phyloP scores from a whole-genome alignment of 768 basidiomycete species.

The Holtermanniella nyarrowii region DNA sequence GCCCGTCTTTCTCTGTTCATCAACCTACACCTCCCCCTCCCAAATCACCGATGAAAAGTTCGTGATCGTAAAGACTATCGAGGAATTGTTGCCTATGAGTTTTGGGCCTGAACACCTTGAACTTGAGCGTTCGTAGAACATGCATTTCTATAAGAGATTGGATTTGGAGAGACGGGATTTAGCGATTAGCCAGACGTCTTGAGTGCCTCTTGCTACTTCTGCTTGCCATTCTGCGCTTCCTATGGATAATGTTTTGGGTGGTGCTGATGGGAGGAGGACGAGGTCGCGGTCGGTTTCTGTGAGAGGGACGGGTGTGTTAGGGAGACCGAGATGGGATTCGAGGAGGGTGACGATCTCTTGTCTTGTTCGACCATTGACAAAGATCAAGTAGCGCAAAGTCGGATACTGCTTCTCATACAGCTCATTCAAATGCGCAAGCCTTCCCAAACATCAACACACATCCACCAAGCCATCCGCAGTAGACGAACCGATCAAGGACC shows the following conservation, averaged over 20 bases:
- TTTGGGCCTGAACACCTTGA: constrained; percentile 81
- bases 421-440: constrained; percentile 60
- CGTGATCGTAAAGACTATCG: constrained; percentile 54
- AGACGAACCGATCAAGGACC: constrained; percentile 52
- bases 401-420: constrained; percentile 66
- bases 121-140: background rate
- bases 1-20: constrained; percentile 42
- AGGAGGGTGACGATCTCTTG: constrained; percentile 66
- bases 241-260: no score
- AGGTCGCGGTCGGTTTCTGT: no score
- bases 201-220: constrained; percentile 64
- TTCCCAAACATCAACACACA: constrained; percentile 3
- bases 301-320: constrained; percentile 13
- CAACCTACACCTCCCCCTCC: constrained; percentile 16
- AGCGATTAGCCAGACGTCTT: constrained; percentile 66
- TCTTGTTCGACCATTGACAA: constrained; percentile 74
- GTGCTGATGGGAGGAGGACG: no score
- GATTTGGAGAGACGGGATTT: constrained; percentile 17
- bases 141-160: background rate
- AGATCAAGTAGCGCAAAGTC: constrained; percentile 77
- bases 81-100: constrained; percentile 66
- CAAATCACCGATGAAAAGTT: constrained; percentile 35
- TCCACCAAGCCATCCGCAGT: background rate
- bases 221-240: constrained; percentile 49
- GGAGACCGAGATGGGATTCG: constrained; percentile 52